Conservation (phyloP, 1,284 basidiomycete species). For the Ganoderma boninense region DNA sequence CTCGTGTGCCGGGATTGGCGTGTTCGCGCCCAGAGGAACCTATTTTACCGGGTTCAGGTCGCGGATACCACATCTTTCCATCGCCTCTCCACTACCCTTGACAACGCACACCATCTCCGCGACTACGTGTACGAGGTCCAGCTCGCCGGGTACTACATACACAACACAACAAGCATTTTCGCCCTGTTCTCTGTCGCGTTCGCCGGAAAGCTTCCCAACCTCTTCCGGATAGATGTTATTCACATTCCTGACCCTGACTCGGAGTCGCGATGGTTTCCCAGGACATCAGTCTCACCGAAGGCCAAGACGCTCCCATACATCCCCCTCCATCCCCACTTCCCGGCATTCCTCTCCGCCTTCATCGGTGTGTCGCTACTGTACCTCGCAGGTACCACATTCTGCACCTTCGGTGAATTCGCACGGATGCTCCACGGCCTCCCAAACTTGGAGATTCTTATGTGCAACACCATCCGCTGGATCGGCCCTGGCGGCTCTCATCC, state of each 20-base stretch:
- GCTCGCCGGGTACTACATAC: not conserved
- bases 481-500: not conserved
- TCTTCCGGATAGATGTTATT: not conserved
- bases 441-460: not conserved
- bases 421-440: not conserved
- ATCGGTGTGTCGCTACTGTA: not conserved
- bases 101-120: not conserved
- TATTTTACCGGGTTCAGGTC: not conserved
- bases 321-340: not conserved
- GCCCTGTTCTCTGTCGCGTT: not conserved
- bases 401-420: not conserved
- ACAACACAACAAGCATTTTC: not conserved
- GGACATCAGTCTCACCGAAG: not conserved
- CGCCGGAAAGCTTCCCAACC: not conserved
- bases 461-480: not conserved
- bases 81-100: not conserved
- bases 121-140: not conserved
- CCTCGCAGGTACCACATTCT: not conserved
- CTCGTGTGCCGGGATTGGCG: conserved; percentile 1
- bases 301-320: not conserved
- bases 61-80: not conserved
- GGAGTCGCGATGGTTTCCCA: not conserved
- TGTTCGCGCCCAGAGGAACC: not conserved
- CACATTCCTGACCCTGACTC: not conserved
- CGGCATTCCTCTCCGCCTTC: not conserved